phyloP scores from a whole-genome alignment of 116 monocot genomes.

The Zostera marina region DNA sequence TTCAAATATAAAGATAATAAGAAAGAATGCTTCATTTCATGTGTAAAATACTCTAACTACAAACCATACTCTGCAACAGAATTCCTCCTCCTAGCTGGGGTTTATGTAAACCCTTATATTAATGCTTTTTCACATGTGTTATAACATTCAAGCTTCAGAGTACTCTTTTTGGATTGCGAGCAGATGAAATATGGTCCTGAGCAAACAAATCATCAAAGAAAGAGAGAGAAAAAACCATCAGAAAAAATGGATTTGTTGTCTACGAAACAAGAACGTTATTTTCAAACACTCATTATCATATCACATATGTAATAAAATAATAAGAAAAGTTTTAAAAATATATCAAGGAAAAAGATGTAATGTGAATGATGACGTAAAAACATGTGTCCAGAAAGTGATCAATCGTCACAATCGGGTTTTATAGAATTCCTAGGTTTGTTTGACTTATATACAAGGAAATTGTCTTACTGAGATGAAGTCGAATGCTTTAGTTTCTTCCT shows the following conservation, averaged over 20 bases:
- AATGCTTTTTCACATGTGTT: too few species aligned
- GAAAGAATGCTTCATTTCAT: too few species aligned
- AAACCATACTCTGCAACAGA: too few species aligned
- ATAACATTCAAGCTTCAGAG: slow-evolving; percentile 2
- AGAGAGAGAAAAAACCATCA: background rate
- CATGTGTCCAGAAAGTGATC: background rate
- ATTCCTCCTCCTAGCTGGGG: too few species aligned
- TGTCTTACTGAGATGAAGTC: slow-evolving; percentile 92
- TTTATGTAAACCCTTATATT: too few species aligned
- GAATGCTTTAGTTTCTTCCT: slow-evolving; percentile 90
- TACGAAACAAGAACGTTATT: too few species aligned
- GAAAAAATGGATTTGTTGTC: background rate
- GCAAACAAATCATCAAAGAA: background rate
- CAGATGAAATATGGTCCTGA: slow-evolving; percentile 88
- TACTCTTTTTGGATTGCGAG: slow-evolving; percentile 54
- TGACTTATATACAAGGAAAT: background rate
- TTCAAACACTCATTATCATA: background rate
- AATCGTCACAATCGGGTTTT: background rate
- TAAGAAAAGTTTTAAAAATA: too few species aligned
- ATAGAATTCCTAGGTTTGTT: background rate
- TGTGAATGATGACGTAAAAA: background rate
- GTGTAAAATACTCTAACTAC: too few species aligned
- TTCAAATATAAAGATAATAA: too few species aligned
- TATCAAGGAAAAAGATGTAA: background rate
- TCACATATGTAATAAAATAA: too few species aligned